Evolutionary conservation across 2,329 filamentous ascomycete species (phyloP).

Genomic region (Aspergillus hiratsukae): DNA sequence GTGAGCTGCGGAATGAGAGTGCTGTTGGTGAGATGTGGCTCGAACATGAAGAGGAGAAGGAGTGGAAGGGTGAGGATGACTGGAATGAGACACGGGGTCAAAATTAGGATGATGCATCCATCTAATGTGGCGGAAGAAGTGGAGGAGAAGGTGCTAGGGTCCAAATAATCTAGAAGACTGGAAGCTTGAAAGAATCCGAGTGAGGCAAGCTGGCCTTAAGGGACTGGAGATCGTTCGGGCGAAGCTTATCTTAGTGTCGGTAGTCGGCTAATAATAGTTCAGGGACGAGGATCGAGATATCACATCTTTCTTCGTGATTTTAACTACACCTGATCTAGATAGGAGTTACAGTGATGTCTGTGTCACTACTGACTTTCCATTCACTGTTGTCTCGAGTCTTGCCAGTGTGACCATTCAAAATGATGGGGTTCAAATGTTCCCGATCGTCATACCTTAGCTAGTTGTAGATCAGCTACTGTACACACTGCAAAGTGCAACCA

Average conservation of each 20-base stretch:
- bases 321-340: not conserved
- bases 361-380: too few relatives aligned
- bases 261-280: not conserved
- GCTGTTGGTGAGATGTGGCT: slow-evolving; percentile 4
- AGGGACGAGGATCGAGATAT: not conserved
- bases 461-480: too few relatives aligned
- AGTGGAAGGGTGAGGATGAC: not conserved
- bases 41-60: slow-evolving; percentile 12
- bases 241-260: not conserved
- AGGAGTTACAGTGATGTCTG: too few relatives aligned
- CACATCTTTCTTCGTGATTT: not conserved
- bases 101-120: not conserved
- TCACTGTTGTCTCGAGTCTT: too few relatives aligned
- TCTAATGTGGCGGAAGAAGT: slow-evolving; percentile 1
- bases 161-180: not conserved
- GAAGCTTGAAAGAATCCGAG: slow-evolving; percentile 4
- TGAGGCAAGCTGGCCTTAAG: slow-evolving; percentile 27
- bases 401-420: too few relatives aligned
- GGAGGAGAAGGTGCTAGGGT: not conserved
- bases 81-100: slow-evolving; percentile 4
- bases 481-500: too few relatives aligned
- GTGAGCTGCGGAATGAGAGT: slow-evolving; percentile 1
- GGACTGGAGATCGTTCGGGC: not conserved
- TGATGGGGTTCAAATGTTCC: too few relatives aligned
- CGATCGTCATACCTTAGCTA: too few relatives aligned